Percentiles rank a stretch among this genome's conserved stretches.
Evolutionary conservation across 2,329 filamentous ascomycete genomes (phyloP).

Genomic region (Aspergillus fijiensis): DNA sequence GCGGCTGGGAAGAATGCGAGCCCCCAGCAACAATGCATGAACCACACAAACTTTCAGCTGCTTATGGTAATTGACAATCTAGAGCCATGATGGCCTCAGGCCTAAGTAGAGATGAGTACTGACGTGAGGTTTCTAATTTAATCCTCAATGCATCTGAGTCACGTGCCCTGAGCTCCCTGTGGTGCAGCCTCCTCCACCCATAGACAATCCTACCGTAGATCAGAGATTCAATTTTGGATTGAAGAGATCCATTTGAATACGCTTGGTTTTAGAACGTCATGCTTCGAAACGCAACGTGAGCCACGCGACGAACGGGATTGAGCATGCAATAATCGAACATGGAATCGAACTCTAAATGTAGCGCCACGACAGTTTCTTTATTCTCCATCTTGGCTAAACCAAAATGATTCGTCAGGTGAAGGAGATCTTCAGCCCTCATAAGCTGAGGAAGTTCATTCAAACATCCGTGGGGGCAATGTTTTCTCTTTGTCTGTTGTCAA

Average conservation of each 20-base stretch:
- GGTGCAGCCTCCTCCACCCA: not conserved
- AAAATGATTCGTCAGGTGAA: not conserved
- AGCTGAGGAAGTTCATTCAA: not conserved
- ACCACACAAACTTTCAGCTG: conserved; percentile 17
- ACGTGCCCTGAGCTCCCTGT: not conserved
- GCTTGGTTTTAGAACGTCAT: not conserved
- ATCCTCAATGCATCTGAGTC: not conserved
- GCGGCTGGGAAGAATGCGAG: conserved; percentile 34
- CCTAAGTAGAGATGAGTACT: not conserved
- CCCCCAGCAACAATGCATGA: conserved; percentile 33
- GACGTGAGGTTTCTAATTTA: not conserved
- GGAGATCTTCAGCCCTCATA: not conserved
- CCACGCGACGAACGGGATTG: not conserved
- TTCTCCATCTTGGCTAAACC: not conserved
- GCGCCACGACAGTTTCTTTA: not conserved
- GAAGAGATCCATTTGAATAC: not conserved
- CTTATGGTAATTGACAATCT: not conserved
- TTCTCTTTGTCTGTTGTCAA: not conserved
- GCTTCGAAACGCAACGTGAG: not conserved
- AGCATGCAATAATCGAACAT: not conserved
- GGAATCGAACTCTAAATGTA: not conserved
- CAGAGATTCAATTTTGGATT: not conserved
- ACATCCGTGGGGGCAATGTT: not conserved
- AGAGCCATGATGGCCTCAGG: not conserved
- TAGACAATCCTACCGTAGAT: not conserved